These are phyloP conservation scores for Xylariomycetidae sp. DNA, from an alignment of 2,329 filamentous ascomycete genomes.

Conservation along the genomic window DNA sequence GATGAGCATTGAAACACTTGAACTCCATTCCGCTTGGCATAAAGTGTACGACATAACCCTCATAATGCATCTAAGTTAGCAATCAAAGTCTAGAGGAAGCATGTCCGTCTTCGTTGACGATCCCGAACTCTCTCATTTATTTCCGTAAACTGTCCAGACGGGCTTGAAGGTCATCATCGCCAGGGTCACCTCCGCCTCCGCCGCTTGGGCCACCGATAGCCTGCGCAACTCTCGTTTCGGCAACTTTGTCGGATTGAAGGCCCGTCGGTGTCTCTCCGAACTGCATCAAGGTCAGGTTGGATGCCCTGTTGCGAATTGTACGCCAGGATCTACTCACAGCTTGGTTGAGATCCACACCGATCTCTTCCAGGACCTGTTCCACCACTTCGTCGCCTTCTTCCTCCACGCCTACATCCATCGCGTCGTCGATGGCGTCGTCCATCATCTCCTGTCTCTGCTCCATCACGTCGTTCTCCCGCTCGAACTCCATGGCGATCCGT, in stretches of 20 bases:
- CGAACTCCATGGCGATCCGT: constrained; percentile 97
- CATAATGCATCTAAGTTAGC: too few species aligned
- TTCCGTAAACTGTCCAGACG: constrained; percentile 80
- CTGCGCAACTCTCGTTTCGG: constrained; percentile 78
- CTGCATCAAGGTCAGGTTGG: constrained; percentile 44
- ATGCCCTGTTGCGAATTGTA: background rate
- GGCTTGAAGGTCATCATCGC: constrained; percentile 92
- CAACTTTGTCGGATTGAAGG: constrained; percentile 66
- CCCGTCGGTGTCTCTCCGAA: constrained; percentile 88
- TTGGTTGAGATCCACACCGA: constrained; percentile 88
- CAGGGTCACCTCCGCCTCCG: constrained; percentile 53
- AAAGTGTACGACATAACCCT: too few species aligned
- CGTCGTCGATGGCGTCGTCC: constrained; percentile 97
- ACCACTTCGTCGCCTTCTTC: constrained; percentile 97
- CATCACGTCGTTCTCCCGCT: constrained; percentile 99
- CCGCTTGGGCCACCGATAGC: constrained; percentile 65
- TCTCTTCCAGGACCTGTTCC: constrained; percentile 93
- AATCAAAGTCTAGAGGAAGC: too few species aligned
- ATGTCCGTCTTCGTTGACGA: too few species aligned
- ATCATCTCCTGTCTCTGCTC: constrained; percentile 99
- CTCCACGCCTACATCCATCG: constrained; percentile 83
- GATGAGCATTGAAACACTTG: too few species aligned
- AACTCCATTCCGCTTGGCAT: too few species aligned
- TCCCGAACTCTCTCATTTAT: too few species aligned
- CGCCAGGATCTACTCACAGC: constrained; percentile 65